Evolutionary conservation across 805 yeast genomes (phyloP).

Genomic region (Hanseniaspora occidentalis): DNA sequence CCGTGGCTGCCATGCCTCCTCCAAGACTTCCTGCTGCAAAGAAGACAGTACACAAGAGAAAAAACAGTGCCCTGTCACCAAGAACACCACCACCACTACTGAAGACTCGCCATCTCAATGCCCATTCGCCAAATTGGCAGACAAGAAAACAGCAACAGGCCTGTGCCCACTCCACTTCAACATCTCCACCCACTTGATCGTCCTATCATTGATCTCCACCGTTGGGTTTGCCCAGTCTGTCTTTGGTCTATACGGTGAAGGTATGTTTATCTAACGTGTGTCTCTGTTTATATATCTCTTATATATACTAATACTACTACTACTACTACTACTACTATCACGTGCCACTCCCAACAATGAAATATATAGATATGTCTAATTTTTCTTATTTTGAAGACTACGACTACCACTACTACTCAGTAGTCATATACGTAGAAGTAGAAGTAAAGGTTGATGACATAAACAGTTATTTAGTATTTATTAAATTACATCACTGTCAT

Average conservation of each 20-base stretch:
- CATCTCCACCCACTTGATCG: constrained; percentile 11
- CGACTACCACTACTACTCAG: too few species aligned
- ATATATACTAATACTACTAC: too few species aligned
- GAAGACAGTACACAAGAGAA: neutral
- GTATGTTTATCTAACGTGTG: constrained; percentile 11
- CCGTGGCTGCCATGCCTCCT: constrained; percentile 10
- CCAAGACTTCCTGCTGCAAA: constrained; percentile 8
- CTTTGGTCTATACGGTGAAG: constrained; percentile 25
- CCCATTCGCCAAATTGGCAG: constrained; percentile 4
- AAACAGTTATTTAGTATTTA: too few species aligned
- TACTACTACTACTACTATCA: too few species aligned
- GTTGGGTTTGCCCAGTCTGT: constrained; percentile 20
- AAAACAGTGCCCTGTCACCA: constrained; percentile 5
- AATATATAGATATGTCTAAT: too few species aligned
- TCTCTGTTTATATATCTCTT: neutral
- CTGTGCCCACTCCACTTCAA: constrained; percentile 3
- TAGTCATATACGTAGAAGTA: too few species aligned
- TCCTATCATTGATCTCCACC: constrained; percentile 8
- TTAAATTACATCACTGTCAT: too few species aligned
- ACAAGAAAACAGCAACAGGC: neutral
- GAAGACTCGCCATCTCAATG: neutral
- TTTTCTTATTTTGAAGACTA: too few species aligned
- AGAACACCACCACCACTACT: constrained; percentile 2
- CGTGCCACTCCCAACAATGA: too few species aligned
- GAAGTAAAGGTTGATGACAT: too few species aligned